Evolutionary conservation across 768 basidiomycete genomes (phyloP).

Genomic region (Hypholoma sublateritium): DNA sequence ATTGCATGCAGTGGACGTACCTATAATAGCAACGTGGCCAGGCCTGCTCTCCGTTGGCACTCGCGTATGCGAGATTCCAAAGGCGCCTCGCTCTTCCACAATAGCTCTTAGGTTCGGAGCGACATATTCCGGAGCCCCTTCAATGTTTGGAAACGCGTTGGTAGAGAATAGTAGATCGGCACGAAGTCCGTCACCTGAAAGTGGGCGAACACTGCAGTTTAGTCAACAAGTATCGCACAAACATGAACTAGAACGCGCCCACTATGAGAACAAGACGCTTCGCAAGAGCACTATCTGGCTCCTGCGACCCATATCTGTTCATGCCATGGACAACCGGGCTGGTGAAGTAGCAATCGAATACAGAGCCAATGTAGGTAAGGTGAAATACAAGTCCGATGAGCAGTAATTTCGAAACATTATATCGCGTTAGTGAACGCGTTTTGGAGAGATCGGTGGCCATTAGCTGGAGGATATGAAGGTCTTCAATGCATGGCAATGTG

Average conservation of each 20-base stretch:
- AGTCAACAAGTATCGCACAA: neutral
- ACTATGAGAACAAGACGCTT: slow-evolving; percentile 80
- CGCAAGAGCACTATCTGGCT: slow-evolving; percentile 43
- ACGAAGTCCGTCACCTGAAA: slow-evolving; percentile 75
- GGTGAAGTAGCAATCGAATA: slow-evolving; percentile 88
- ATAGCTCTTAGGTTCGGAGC: slow-evolving; percentile 78
- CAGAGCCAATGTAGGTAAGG: slow-evolving; percentile 65
- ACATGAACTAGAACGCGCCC: slow-evolving; percentile 41
- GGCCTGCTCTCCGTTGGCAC: slow-evolving; percentile 89
- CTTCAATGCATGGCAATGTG: neutral
- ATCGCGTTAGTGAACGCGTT: slow-evolving; percentile 16
- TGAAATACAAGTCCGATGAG: slow-evolving; percentile 75
- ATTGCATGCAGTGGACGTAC: slow-evolving; percentile 26
- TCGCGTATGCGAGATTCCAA: slow-evolving; percentile 81
- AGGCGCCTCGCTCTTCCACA: slow-evolving; percentile 65
- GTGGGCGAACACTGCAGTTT: neutral
- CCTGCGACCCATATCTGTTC: slow-evolving; percentile 47
- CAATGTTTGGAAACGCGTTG: slow-evolving; percentile 57
- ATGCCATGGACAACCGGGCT: slow-evolving; percentile 82
- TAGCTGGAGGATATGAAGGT: neutral
- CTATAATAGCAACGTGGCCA: slow-evolving; percentile 88
- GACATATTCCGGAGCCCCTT: slow-evolving; percentile 52
- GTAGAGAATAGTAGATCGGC: slow-evolving; percentile 75
- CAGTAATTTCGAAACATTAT: slow-evolving; percentile 48
- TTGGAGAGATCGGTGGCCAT: neutral